These are phyloP conservation scores for Moricandia arvensis DNA, from an alignment of 345 rosid species.

Conservation along the genomic window DNA sequence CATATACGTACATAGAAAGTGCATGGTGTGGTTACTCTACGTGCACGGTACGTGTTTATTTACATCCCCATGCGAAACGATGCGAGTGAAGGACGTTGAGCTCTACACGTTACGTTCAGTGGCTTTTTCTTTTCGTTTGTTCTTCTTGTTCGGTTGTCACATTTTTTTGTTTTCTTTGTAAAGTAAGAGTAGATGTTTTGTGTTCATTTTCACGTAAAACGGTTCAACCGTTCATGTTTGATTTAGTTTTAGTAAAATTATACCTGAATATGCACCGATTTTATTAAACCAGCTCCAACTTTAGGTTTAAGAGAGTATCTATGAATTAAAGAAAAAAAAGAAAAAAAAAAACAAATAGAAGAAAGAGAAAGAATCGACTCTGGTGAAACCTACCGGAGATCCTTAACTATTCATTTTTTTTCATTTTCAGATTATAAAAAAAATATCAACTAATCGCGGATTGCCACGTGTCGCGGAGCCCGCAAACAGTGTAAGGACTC, in stretches of 20 bases:
- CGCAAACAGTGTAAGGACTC: too few relatives aligned
- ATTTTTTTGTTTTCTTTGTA: conserved; percentile 1
- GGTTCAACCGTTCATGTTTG: background rate
- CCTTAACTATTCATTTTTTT: too few relatives aligned
- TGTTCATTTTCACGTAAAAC: background rate
- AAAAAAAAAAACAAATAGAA: too few relatives aligned
- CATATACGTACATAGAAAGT: background rate
- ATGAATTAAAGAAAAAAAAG: too few relatives aligned
- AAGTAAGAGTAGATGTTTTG: background rate
- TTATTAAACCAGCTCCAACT: background rate
- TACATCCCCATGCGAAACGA: conserved; percentile 22
- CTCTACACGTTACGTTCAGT: conserved; percentile 17
- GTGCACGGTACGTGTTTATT: conserved; percentile 24
- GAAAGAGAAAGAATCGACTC: too few relatives aligned
- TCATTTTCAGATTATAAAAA: too few relatives aligned
- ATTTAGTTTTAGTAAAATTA: background rate
- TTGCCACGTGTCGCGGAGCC: too few relatives aligned
- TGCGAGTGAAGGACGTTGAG: conserved; percentile 11
- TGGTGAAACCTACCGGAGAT: too few relatives aligned
- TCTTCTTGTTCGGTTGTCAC: conserved; percentile 13
- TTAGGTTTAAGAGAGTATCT: too few relatives aligned
- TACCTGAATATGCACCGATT: background rate
- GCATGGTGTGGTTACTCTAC: conserved; percentile 4
- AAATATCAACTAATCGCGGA: too few relatives aligned
- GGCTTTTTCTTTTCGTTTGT: background rate